These are phyloP conservation scores for Fusarium circinatum DNA, from an alignment of 2,329 filamentous ascomycete genomes.

Conservation along the genomic window DNA sequence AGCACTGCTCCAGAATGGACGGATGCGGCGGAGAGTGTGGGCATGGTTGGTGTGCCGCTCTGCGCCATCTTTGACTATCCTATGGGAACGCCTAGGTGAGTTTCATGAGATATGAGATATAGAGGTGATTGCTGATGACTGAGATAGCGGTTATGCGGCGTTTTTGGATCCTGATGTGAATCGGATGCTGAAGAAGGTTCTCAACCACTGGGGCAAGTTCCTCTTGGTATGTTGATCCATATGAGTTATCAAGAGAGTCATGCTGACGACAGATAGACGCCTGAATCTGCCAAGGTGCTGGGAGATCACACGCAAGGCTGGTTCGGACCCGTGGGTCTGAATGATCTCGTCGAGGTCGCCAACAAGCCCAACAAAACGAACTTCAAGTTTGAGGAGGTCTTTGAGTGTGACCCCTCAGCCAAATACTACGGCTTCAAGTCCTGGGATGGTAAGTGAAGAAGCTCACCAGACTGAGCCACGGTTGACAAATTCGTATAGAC, in stretches of 20 bases:
- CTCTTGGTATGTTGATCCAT: constrained; percentile 51
- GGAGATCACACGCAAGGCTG: constrained; percentile 58
- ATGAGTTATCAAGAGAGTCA: neutral
- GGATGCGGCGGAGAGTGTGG: constrained; percentile 60
- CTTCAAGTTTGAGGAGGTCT: constrained; percentile 68
- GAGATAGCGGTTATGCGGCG: constrained; percentile 59
- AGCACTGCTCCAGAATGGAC: constrained; percentile 63
- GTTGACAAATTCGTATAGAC: constrained; percentile 44
- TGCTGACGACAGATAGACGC: constrained; percentile 49
- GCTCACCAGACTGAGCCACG: accelerated
- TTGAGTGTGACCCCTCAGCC: constrained; percentile 65
- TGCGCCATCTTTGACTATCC: constrained; percentile 64
- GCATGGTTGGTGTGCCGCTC: constrained; percentile 66
- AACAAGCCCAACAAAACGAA: constrained; percentile 56
- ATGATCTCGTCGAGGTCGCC: constrained; percentile 62
- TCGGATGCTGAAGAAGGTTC: constrained; percentile 61
- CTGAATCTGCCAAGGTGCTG: constrained; percentile 64
- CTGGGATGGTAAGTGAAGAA: constrained; percentile 65
- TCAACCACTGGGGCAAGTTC: constrained; percentile 68
- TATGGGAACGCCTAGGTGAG: constrained; percentile 64
- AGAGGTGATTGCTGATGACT: neutral
- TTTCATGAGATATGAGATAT: neutral
- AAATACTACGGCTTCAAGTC: constrained; percentile 70
- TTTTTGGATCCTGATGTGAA: constrained; percentile 67
- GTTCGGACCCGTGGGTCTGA: constrained; percentile 62